A percentile compares a stretch with the other conserved stretches of the same genome.
phyloP scores from a whole-genome alignment of 225 moss, liverwort and hornwort genomes.

The Thuidium tamariscinum region DNA sequence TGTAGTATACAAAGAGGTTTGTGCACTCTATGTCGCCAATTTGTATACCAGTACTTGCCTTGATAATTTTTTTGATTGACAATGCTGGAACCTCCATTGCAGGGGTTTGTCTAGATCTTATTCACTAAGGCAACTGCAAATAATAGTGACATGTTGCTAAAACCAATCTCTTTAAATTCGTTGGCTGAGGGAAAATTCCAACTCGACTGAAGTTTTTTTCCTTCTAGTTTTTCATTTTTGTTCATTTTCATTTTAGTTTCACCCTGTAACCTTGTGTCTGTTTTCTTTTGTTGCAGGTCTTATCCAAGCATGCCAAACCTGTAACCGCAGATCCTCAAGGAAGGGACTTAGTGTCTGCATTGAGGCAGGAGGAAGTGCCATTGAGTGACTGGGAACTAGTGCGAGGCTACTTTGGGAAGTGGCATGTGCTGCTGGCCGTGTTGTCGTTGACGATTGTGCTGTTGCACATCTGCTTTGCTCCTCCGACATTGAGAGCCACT shows the following conservation, averaged over 20 bases:
- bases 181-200: not conserved
- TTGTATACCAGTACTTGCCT: not conserved
- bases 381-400: slow-evolving; percentile 77
- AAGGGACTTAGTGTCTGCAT: not conserved
- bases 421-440: slow-evolving; percentile 60
- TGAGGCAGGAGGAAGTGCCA: slow-evolving; percentile 32
- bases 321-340: not conserved
- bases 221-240: not conserved
- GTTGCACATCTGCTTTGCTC: slow-evolving; percentile 60
- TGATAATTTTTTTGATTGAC: not conserved
- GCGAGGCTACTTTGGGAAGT: slow-evolving; percentile 79
- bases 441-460: slow-evolving; percentile 46
- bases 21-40: not conserved
- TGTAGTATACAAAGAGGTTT: slow-evolving; percentile 22
- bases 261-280: not conserved
- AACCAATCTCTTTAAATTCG: not conserved
- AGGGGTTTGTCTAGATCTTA: not conserved
- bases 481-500: slow-evolving; percentile 26
- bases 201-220: no score
- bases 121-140: not conserved
- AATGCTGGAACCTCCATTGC: not conserved
- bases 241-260: not conserved
- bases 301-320: slow-evolving; percentile 46
- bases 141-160: not conserved
- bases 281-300: slow-evolving; percentile 13